Evolutionary conservation across 495 filamentous ascomycete genomes (phyloP).

Genomic region (Aspergillus conjunctus): DNA sequence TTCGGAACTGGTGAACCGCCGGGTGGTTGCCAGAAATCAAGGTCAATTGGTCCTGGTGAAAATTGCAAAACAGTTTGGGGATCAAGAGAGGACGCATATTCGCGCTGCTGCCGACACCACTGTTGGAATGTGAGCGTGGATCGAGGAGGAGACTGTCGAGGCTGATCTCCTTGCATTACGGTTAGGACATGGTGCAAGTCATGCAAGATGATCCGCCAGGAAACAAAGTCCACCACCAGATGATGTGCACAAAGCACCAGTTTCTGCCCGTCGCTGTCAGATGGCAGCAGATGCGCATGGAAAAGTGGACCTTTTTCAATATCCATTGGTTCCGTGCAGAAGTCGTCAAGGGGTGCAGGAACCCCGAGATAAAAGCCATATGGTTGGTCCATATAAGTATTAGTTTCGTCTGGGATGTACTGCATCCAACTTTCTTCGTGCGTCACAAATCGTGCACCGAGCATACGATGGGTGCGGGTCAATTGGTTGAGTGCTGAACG

Average conservation of each 20-base stretch:
- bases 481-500: constrained; percentile 1
- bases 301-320: constrained; percentile 8
- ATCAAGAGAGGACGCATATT: constrained; percentile 7
- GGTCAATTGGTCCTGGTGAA: constrained; percentile 6
- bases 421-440: constrained; percentile 5
- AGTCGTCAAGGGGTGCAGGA: neutral
- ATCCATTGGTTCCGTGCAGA: constrained; percentile 12
- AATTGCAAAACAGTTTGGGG: constrained; percentile 6
- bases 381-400: neutral
- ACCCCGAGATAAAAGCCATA: constrained; percentile 1
- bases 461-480: constrained; percentile 1
- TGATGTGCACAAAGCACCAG: constrained; percentile 15
- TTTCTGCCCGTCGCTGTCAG: neutral
- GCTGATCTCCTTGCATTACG: neutral
- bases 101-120: constrained; percentile 9
- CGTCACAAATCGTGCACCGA: constrained; percentile 1
- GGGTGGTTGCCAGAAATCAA: constrained; percentile 7
- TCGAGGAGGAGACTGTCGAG: neutral
- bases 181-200: constrained; percentile 8
- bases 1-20: neutral
- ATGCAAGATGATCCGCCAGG: constrained; percentile 12
- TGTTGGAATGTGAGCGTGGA: constrained; percentile 13
- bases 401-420: neutral
- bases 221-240: constrained; percentile 13
- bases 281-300: constrained; percentile 9